These are phyloP conservation scores for Vitis cinerea DNA, from an alignment of 164 flowering plant species.

Conservation along the genomic window DNA sequence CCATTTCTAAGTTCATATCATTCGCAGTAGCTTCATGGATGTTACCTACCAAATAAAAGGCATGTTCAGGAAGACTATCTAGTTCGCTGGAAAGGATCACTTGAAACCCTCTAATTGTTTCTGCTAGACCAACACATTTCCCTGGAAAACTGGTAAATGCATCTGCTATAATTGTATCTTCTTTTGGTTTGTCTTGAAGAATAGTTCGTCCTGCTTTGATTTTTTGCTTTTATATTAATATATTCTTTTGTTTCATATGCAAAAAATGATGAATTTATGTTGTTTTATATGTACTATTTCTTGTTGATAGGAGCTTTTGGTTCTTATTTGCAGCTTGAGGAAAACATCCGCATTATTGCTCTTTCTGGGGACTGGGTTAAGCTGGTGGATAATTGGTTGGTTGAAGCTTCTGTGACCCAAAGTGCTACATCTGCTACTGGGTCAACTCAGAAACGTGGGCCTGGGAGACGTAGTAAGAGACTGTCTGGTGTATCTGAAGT, in stretches of 20 bases:
- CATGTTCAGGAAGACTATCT: not conserved
- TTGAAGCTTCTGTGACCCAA: conserved; percentile 45
- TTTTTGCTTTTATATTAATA: not conserved
- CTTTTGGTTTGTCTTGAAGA: no score
- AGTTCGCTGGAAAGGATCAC: conserved; percentile 1
- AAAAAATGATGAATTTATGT: not conserved
- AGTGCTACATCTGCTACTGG: conserved; percentile 36
- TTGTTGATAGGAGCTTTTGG: not conserved
- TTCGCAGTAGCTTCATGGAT: not conserved
- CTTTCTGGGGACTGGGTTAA: conserved; percentile 83
- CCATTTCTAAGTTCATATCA: not conserved
- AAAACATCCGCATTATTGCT: conserved; percentile 60
- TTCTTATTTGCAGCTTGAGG: conserved; percentile 72
- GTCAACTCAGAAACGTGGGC: conserved; percentile 59
- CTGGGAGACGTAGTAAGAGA: conserved; percentile 59
- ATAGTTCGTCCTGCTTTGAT: no score
- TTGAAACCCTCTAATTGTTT: conserved; percentile 1
- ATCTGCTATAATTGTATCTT: no score
- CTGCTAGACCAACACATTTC: not conserved
- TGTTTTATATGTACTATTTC: not conserved
- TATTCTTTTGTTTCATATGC: not conserved
- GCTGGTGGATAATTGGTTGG: conserved; percentile 60
- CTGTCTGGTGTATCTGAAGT: conserved; percentile 43
- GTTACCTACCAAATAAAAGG: conserved; percentile 7
- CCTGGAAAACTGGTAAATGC: not conserved